These are phyloP conservation scores for Pythium pectinolyticum DNA, from an alignment of 352 stramenopile species.

Conservation along the genomic window DNA sequence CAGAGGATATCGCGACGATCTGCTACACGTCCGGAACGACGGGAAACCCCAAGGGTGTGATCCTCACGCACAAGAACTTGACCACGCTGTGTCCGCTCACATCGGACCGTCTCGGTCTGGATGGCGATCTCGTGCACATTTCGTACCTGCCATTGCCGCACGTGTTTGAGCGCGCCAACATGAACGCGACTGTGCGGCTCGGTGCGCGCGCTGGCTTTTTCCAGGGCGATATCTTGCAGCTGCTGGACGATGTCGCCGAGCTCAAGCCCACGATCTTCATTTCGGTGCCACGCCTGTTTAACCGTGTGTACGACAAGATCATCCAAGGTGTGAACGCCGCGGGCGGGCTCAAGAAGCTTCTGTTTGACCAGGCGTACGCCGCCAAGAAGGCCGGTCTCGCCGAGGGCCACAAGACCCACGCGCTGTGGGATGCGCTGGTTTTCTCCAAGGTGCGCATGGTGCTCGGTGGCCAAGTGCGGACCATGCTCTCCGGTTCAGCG, in stretches of 20 bases:
- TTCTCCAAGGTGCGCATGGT: constrained; percentile 94
- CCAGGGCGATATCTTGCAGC: constrained; percentile 85
- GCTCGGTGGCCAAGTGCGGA: constrained; percentile 86
- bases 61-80: constrained; percentile 91
- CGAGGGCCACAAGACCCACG: constrained; percentile 61
- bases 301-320: constrained; percentile 97
- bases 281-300: constrained; percentile 94
- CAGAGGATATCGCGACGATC: constrained; percentile 90
- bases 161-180: constrained; percentile 94
- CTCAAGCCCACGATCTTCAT: constrained; percentile 93
- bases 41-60: constrained; percentile 94
- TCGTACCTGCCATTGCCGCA: constrained; percentile 97
- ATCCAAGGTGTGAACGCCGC: constrained; percentile 64
- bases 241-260: constrained; percentile 94
- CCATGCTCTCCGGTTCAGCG: constrained; percentile 93
- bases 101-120: constrained; percentile 35
- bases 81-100: constrained; percentile 25
- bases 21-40: constrained; percentile 97
- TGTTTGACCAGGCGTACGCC: constrained; percentile 67
- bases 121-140: constrained; percentile 86
- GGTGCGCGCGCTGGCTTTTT: constrained; percentile 72
- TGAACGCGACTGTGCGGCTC: constrained; percentile 81
- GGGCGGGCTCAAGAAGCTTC: constrained; percentile 59
- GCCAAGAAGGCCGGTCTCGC: constrained; percentile 55
- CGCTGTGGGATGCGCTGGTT: constrained; percentile 94